These are phyloP conservation scores for Notholithocarpus densiflorus DNA, from an alignment of 306 rosid genomes.

Conservation along the genomic window DNA sequence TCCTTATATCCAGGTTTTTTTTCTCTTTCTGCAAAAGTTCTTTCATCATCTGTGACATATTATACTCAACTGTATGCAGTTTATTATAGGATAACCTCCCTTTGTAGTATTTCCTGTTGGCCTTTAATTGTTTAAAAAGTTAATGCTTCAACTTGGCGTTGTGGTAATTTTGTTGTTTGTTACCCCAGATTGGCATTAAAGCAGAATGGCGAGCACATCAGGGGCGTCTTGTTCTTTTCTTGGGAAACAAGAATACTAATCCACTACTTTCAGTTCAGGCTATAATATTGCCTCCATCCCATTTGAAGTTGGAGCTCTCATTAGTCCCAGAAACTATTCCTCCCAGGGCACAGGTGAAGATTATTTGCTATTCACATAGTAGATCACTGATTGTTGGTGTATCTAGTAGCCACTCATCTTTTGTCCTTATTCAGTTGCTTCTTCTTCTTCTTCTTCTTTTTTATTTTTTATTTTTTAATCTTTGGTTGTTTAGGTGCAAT, in stretches of 20 bases:
- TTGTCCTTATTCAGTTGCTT: constrained; percentile 1
- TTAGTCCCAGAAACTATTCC: constrained; percentile 96
- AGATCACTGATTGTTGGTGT: neutral
- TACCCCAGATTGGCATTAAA: constrained; percentile 78
- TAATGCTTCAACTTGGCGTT: neutral
- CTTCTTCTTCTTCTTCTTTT: no score
- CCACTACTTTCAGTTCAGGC: constrained; percentile 93
- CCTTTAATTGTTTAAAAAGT: neutral
- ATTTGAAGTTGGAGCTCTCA: constrained; percentile 89
- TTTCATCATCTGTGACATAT: constrained; percentile 4
- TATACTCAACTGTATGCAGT: neutral
- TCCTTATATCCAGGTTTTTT: constrained; percentile 90
- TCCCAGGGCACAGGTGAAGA: constrained; percentile 93
- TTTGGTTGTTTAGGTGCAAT: constrained; percentile 72
- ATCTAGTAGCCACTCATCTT: neutral
- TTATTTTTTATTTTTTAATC: constrained; percentile 16
- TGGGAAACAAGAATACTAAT: constrained; percentile 93
- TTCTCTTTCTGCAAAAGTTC: neutral
- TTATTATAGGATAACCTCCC: constrained; percentile 11
- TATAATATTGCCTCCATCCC: constrained; percentile 77
- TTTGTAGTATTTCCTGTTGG: constrained; percentile 12
- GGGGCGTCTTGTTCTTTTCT: constrained; percentile 92
- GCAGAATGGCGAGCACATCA: constrained; percentile 96
- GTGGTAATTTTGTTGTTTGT: neutral
- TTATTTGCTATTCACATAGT: constrained; percentile 8